Evolutionary conservation across 2,329 filamentous ascomycete species (phyloP), one percentile per base, ranked within the genome.

Genomic region (Fusarium tanahbumbuense): DNA sequence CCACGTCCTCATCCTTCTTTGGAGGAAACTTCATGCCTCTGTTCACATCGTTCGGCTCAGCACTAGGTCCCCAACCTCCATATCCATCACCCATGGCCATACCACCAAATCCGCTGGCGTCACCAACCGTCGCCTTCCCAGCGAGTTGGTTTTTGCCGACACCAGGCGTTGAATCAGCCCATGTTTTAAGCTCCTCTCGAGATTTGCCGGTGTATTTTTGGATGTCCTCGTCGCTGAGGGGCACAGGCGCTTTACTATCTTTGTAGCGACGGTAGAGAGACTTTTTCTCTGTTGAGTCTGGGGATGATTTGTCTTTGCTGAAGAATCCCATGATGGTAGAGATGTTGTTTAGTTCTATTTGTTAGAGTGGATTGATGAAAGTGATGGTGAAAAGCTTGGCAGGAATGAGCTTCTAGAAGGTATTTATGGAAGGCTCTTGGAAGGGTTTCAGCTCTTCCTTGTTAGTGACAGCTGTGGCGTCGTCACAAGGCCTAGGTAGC

Each of bases 191-290:
- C 70, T 79, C 73, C 3, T 74, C 75, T 41, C 78, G 77, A 30
- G 71, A 72, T 68, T 78, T 83, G 71, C 82, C 81, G 34, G 81
- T 82, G 76, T 82, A 81, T 64, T 81, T 82, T 28, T 75, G 52
- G 28, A 83, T 68, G 64, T 82, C 81, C 13, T 80, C 80, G 60
- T 83, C 81, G 65, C 76, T 79, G 47, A 81, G 76, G 23, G 73
- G 70, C 13, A 60, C 54, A 47, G 75, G 70, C 40, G 71, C 73
- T 67, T 80, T 81, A 44, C 75, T 73, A 47, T 77, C 76, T 53
- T 78, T 75, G 60, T 71, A 76, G 57, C 77, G 75, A 34, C 75
- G 71, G 70, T 78, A 81, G 30, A 80, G 64, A 10, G 76, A 49
- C 40, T 37, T 64, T 40, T 45, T 69, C 64, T 28, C 41, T 11